Conservation (phyloP, 2,329 filamentous ascomycete species). For the Aspergillus sp. region DNA sequence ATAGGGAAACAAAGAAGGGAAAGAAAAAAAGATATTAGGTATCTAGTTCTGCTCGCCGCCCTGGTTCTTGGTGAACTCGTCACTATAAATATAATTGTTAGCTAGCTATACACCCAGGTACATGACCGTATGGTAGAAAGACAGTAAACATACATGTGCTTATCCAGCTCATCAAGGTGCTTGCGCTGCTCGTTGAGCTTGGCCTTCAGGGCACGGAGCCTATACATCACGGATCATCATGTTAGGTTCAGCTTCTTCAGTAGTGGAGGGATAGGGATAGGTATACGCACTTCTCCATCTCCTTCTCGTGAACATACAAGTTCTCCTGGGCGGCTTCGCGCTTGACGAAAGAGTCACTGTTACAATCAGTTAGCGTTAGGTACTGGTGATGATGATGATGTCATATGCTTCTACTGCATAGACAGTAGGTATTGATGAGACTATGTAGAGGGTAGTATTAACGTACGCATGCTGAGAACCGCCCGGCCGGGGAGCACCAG, state of each 20-base stretch:
- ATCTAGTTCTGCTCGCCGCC: conserved; percentile 60
- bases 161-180: conserved; percentile 80
- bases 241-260: no score
- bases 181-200: conserved; percentile 74
- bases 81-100: conserved; percentile 51
- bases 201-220: conserved; percentile 68
- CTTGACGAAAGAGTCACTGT: conserved; percentile 86
- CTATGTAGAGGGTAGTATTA: conserved; percentile 1
- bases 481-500: conserved; percentile 52
- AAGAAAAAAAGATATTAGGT: not conserved
- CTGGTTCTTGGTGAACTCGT: conserved; percentile 73
- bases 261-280: no score
- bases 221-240: conserved; percentile 23
- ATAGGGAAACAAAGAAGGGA: no score
- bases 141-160: conserved; percentile 71
- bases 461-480: conserved; percentile 42
- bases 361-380: conserved; percentile 8
- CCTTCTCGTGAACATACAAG: conserved; percentile 79
- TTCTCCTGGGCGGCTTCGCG: conserved; percentile 88
- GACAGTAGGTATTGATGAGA: not conserved
- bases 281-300: conserved; percentile 72
- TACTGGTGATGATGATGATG: conserved; percentile 18
- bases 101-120: not conserved
- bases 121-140: not conserved
- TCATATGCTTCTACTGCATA: conserved; percentile 10